Base-by-base conservation (phyloP, 2,329 filamentous ascomycete species). In the Penicillium sp. region DNA sequence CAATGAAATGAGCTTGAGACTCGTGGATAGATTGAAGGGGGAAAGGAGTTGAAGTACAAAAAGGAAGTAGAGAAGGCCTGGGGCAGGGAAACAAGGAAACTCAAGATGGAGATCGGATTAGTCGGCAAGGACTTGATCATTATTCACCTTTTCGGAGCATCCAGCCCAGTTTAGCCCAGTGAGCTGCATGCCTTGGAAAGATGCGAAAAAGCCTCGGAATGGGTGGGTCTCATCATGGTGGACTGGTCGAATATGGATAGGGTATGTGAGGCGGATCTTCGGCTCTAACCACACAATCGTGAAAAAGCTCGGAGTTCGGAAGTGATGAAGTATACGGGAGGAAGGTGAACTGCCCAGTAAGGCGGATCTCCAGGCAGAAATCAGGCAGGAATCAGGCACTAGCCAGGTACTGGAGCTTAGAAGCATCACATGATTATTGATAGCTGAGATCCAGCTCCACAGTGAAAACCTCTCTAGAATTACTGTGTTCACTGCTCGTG, bases 11-110 rank as follows among this genome's bases (percentile, higher is more conserved):
- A 26, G n/a, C 28, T 24, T 15, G 15, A 17, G 38, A 33, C 15
- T 26, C 3, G 26, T 35, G 4, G 35, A 53, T 38, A 19, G 35
- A 12, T 30, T 17, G n/a, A n/a, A 45, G 19, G 13, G 19, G 26
- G 26, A 10, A 22, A 8, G 13, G 9, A 22, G n/a, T 10, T 22
- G 17, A 8, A 26, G 22, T 37, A 24, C 9, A 33, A 35, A 9
- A 53, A 59, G 49, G 56, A 44, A 61, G 45, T 30, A n/a, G 35
- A 28, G 40, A 42, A 45, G 49, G 53, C 22, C n/a, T 38, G 53
- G 49, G 44, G 49, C 47, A 59, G 45, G 53, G 58, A 58, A 62
- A 50, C 33, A 56, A 60, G 42, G 33, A 56, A 54, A 47, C 30
- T 44, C 24, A 45, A 33, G 44, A 53, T 33, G 38, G 50, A 9